Conservation (phyloP, 768 basidiomycete species). For the Naganishia kalamii region DNA sequence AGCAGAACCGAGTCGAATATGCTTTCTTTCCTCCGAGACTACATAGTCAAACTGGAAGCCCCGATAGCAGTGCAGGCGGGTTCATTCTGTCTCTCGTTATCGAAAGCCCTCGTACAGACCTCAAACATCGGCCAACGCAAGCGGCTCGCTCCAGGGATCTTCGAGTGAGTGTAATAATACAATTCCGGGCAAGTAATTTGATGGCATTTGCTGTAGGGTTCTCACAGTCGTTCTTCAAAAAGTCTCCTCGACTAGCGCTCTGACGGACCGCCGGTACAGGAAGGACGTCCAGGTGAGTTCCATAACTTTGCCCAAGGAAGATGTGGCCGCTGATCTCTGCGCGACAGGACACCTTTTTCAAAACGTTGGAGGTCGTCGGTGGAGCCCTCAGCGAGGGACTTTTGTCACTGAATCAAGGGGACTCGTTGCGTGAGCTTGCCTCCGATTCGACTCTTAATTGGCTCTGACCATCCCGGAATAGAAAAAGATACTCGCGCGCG, state of each 20-base stretch:
- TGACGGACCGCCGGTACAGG: constrained; percentile 79
- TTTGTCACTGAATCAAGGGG: not conserved
- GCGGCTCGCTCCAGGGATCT: not conserved
- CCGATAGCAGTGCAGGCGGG: constrained; percentile 74
- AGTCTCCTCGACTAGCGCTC: constrained; percentile 66
- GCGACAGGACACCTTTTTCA: constrained; percentile 8
- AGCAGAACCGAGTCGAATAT: constrained; percentile 6
- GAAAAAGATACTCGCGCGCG: not conserved
- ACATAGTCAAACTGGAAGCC: constrained; percentile 74
- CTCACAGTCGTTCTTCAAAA: constrained; percentile 32
- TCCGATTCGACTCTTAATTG: not conserved
- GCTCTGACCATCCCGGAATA: not conserved
- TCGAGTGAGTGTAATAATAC: constrained; percentile 47
- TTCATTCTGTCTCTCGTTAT: not conserved
- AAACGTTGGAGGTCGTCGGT: not conserved
- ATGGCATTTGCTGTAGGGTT: constrained; percentile 71
- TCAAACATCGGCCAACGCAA: constrained; percentile 1
- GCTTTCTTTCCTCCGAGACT: constrained; percentile 72
- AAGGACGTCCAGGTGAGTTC: constrained; percentile 72
- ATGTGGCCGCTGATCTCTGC: not conserved
- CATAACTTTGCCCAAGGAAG: not conserved
- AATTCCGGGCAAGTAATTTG: constrained; percentile 47
- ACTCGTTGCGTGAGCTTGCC: not conserved
- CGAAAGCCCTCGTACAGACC: not conserved
- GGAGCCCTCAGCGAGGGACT: not conserved